phyloP scores from a whole-genome alignment of 768 basidiomycete genomes.

The Butyriboletus loyo region DNA sequence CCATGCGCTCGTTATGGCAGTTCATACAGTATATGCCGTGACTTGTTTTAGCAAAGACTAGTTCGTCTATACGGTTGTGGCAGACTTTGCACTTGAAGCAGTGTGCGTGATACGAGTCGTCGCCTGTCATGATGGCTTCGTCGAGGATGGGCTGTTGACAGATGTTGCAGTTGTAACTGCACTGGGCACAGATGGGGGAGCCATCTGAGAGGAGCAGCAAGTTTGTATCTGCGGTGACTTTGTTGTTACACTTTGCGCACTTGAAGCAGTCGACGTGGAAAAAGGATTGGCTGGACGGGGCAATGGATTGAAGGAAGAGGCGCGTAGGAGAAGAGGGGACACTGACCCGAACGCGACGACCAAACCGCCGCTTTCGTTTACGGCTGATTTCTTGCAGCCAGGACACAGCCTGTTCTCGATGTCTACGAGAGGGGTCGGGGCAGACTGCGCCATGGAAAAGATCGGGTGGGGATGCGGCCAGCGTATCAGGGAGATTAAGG shows the following conservation, averaged over 20 bases:
- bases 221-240: slow-evolving; percentile 95
- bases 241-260: slow-evolving; percentile 91
- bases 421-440: slow-evolving; percentile 12
- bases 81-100: slow-evolving; percentile 99
- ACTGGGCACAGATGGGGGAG: slow-evolving; percentile 91
- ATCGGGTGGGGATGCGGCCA: neutral
- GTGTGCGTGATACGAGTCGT: slow-evolving; percentile 97
- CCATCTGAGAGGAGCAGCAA: slow-evolving; percentile 96
- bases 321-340: neutral
- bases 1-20: slow-evolving; percentile 97
- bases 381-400: slow-evolving; percentile 78
- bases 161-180: slow-evolving; percentile 94
- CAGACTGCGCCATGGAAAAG: slow-evolving; percentile 11
- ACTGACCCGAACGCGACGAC: slow-evolving; percentile 96
- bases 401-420: slow-evolving; percentile 68
- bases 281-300: slow-evolving; percentile 70
- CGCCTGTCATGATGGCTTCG: slow-evolving; percentile 99
- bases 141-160: slow-evolving; percentile 94
- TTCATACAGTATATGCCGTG: slow-evolving; percentile 99
- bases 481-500: neutral
- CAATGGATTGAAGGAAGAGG: slow-evolving; percentile 7
- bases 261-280: slow-evolving; percentile 96
- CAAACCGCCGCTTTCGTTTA: slow-evolving; percentile 77
- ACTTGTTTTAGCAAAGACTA: slow-evolving; percentile 97
- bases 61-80: slow-evolving; percentile 91